Percentiles rank a stretch among this genome's conserved stretches.
Evolutionary conservation across 1,139 yeast genomes (phyloP).

Genomic region (Pneumocystis carinii): DNA sequence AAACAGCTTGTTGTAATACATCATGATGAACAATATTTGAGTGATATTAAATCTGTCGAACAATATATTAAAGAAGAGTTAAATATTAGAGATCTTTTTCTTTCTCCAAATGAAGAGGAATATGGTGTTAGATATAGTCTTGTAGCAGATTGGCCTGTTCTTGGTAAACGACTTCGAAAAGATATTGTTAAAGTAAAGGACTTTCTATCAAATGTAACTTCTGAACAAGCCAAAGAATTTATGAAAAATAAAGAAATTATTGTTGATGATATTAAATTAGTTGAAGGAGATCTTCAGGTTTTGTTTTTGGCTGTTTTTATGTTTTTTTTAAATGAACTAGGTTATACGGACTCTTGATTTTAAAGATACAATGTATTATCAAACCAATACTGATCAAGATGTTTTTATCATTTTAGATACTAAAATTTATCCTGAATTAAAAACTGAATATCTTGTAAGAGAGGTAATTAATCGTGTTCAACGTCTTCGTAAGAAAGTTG

Average conservation of each 20-base stretch:
- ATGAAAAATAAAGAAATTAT: slow-evolving; percentile 57
- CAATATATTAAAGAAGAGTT: slow-evolving; percentile 76
- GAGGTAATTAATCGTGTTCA: slow-evolving; percentile 94
- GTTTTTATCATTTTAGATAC: slow-evolving; percentile 82
- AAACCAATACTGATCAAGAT: slow-evolving; percentile 48
- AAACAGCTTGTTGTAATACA: slow-evolving; percentile 76
- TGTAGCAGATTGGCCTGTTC: slow-evolving; percentile 97
- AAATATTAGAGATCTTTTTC: slow-evolving; percentile 73
- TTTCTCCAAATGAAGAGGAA: slow-evolving; percentile 80
- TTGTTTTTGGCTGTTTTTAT: slow-evolving; percentile 69
- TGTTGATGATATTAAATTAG: slow-evolving; percentile 80
- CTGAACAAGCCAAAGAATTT: slow-evolving; percentile 68
- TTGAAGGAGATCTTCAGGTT: slow-evolving; percentile 77
- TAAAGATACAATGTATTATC: slow-evolving; percentile 10
- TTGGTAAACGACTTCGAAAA: slow-evolving; percentile 91
- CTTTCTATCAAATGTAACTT: slow-evolving; percentile 68
- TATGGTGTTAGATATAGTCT: slow-evolving; percentile 87
- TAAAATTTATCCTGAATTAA: slow-evolving; percentile 71
- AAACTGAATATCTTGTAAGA: slow-evolving; percentile 89
- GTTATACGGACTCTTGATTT: slow-evolving; percentile 17
- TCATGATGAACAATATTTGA: slow-evolving; percentile 56
- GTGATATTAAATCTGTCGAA: slow-evolving; percentile 64
- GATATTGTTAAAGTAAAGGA: slow-evolving; percentile 90
- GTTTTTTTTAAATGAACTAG: slow-evolving; percentile 20
- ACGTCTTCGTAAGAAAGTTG: slow-evolving; percentile 92